phyloP scores from a whole-genome alignment of 2,329 filamentous ascomycete genomes.

The Aspergillus glaucus region DNA sequence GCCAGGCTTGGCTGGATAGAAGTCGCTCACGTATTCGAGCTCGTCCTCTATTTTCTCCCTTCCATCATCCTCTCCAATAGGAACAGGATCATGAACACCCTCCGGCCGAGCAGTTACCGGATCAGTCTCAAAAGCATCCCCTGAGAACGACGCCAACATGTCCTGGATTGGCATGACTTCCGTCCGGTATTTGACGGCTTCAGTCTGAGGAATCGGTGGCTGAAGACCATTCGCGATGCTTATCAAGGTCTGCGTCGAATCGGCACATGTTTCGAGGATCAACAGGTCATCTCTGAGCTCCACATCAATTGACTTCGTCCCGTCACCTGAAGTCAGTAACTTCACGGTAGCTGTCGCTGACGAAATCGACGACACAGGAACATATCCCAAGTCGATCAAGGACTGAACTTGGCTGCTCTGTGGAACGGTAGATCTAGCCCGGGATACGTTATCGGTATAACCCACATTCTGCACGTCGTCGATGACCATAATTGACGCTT shows the following conservation, averaged over 20 bases:
- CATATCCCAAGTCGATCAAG: conserved; percentile 63
- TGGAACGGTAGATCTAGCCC: conserved; percentile 17
- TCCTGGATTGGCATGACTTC: conserved; percentile 80
- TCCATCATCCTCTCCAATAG: conserved; percentile 39
- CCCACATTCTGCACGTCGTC: conserved; percentile 59
- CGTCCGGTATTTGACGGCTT: conserved; percentile 78
- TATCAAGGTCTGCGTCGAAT: conserved; percentile 91
- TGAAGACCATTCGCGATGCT: conserved; percentile 70
- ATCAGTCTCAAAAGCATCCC: conserved; percentile 63
- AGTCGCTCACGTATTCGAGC: conserved; percentile 50
- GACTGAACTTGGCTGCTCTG: conserved; percentile 43
- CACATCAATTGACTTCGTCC: conserved; percentile 64
- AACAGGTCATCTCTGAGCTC: conserved; percentile 80
- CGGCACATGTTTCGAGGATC: conserved; percentile 89
- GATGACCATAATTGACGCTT: conserved; percentile 75
- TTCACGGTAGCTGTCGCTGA: conserved; percentile 65
- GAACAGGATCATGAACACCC: conserved; percentile 26
- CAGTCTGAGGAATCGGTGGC: conserved; percentile 76
- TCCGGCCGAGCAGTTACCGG: conserved; percentile 14
- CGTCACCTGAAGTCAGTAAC: conserved; percentile 50
- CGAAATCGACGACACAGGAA: conserved; percentile 80
- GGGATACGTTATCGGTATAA: conserved; percentile 27
- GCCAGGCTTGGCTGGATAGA: conserved; percentile 43
- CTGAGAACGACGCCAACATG: conserved; percentile 82
- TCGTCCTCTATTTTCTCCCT: conserved; percentile 35